Percentiles rank a stretch among this genome's conserved stretches.
phyloP scores from a whole-genome alignment of 2,329 filamentous ascomycete genomes.

The Exserohilum turcica region DNA sequence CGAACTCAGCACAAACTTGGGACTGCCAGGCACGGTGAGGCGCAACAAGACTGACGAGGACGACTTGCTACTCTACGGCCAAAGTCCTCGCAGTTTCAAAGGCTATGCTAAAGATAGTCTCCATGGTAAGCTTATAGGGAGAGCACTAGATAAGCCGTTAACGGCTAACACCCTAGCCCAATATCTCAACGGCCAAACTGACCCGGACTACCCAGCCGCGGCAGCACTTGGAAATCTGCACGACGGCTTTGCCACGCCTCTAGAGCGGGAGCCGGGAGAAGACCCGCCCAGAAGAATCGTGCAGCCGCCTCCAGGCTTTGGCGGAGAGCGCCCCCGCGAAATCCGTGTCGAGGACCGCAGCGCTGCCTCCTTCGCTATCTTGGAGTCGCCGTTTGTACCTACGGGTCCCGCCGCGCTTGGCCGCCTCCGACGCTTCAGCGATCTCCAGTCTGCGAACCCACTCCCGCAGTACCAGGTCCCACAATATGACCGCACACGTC shows the following conservation, averaged over 20 bases:
- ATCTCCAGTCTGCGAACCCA: neutral
- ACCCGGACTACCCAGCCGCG: neutral
- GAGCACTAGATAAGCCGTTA: conserved; percentile 27
- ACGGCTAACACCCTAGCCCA: conserved; percentile 27
- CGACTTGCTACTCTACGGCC: conserved; percentile 2
- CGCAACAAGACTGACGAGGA: neutral
- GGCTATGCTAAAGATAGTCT: conserved; percentile 5
- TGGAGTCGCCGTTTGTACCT: neutral
- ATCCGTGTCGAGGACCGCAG: conserved; percentile 9
- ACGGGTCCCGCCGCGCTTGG: conserved; percentile 4
- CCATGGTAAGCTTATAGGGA: conserved; percentile 28
- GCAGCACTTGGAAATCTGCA: neutral
- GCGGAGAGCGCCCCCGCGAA: conserved; percentile 5
- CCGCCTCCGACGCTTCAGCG: conserved; percentile 5
- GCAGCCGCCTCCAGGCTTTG: conserved; percentile 18
- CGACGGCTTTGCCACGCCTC: neutral
- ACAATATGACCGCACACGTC: neutral
- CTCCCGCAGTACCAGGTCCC: neutral
- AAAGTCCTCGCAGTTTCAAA: conserved; percentile 6
- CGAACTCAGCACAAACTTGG: conserved; percentile 23
- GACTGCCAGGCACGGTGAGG: conserved; percentile 13
- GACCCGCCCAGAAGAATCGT: conserved; percentile 10
- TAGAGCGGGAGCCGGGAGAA: neutral
- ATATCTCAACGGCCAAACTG: conserved; percentile 13
- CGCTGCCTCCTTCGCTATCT: neutral